A percentile compares a stretch with the other conserved stretches of the same genome.
Evolutionary conservation across 148 eudicot species (phyloP).

Genomic region (Fallopia convolvulus): DNA sequence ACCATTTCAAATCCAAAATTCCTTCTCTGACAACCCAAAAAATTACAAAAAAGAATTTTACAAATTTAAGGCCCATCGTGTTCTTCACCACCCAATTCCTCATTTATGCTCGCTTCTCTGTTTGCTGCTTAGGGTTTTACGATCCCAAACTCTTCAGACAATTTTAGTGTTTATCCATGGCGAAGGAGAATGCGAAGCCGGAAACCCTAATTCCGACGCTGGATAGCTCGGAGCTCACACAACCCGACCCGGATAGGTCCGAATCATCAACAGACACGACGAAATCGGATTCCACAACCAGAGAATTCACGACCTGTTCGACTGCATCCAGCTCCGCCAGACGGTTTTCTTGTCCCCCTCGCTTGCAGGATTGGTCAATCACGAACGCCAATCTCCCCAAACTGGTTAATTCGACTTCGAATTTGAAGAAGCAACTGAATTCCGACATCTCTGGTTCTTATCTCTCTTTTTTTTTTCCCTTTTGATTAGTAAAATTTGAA

Average conservation of each 20-base stretch:
- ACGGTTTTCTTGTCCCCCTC: slow-evolving; percentile 27
- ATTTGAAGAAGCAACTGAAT: slow-evolving; percentile 38
- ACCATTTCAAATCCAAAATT: slow-evolving; percentile 6
- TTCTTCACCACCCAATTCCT: neutral
- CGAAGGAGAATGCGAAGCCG: neutral
- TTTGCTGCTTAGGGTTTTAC: neutral
- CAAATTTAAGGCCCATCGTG: neutral
- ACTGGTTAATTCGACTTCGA: slow-evolving; percentile 24
- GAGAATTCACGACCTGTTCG: neutral
- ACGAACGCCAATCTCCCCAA: slow-evolving; percentile 33
- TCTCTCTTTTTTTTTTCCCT: neutral
- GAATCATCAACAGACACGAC: neutral
- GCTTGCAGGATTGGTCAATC: slow-evolving; percentile 67
- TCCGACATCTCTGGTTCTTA: slow-evolving; percentile 48
- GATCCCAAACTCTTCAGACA: neutral
- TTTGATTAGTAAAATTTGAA: neutral
- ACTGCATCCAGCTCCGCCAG: neutral
- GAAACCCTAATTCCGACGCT: neutral
- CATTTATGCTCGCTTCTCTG: neutral
- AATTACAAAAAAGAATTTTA: neutral
- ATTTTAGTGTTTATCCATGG: neutral
- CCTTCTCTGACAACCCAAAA: neutral
- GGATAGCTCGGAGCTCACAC: neutral
- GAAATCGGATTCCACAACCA: neutral
- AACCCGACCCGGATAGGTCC: neutral